Evolutionary conservation across 2,329 filamentous ascomycete species (phyloP), one percentile per base, ranked within the genome.

Genomic region (Dothistroma septosporum): DNA sequence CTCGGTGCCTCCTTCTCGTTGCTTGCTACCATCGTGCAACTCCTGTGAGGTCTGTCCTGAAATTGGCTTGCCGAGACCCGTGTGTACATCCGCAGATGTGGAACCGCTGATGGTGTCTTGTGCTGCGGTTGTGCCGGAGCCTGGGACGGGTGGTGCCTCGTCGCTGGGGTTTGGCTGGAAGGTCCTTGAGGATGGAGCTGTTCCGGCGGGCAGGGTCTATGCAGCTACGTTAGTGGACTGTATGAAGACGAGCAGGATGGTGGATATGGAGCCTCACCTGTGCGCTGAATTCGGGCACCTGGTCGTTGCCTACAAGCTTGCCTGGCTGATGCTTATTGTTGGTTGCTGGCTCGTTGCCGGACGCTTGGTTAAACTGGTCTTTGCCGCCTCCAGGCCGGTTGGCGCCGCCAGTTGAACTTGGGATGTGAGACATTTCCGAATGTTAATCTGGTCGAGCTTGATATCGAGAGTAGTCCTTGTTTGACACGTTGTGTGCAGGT

Each of bases 201-300:
- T 83, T 61, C 88, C 88, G 0, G 87, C 75, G 0, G 86, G 80
- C 37, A 85, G 75, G 0, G 80, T 81, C 50, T 33, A 19, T 56
- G 54, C 8, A 19, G 22, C 12, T 9, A 6, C 11, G 5, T 55
- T 28, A 50, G 41, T n/a, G 16, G 35, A 37, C 2, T 37, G 46
- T 48, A 48, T 7, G 46, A 21, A 19, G 46, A 10, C 21, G 46
- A 10, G 19, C 4, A 11, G 21, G 14, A 31, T 1, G 16, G 47
- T 21, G 47, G 19, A 8, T 31, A 11, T 50, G 19, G 5, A 28
- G 24, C 6, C 47, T 50, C 9, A 56, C 54, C 72, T 91, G 66
- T 24, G 84, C 82, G 68, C 82, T 78, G 78, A 89, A 91, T 69
- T 89, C 87, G 21, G 85, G 85, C 12, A 75, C 70, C 24, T 77